Evolutionary conservation across 2,329 filamentous ascomycete genomes (phyloP), one percentile per base, ranked within the genome.

Genomic region (Fusarium buxicola): DNA sequence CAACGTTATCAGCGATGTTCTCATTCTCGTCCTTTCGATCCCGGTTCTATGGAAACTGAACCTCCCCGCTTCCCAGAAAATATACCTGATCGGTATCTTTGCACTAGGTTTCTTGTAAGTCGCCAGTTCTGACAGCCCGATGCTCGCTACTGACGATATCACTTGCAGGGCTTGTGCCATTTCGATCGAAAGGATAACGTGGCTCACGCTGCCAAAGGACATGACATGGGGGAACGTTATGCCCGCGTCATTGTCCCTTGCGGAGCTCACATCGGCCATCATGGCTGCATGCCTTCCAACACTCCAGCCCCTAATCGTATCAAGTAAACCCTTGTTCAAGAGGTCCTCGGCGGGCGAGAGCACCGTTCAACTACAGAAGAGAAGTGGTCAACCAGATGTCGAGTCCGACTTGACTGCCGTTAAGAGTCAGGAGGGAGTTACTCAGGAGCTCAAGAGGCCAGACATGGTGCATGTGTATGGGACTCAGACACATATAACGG

Each of bases 201-300:
- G 66, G 66, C 15, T 44, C 0, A 32, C 34, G 5, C 30, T 13
- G 0, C 30, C 41, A 9, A 21, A 35, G 1, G 38, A 35, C 5
- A 8, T 34, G 3, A 56, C 66, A 2, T 69, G 63, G 60, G 46
- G 55, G 10, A 65, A 54, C 5, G 60, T 65, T 4, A 30, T 28
- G 0, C 31, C 57, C 3, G 49, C 52, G 1, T 47, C 49, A 0
- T 69, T 57, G 66, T 68, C 63, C 0, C 58, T 69, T 1, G 55
- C 66, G 1, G 66, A 69, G 24, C 12, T 55, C 1, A 60, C 54
- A 8, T 60, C 66, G 0, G 60, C 63, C 3, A 32, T 69, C 7
- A 27, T 44, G 6, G 67, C 60, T 21, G 60, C 60, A 1, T 69
- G 66, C 1, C 43, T 69, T 3, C 66, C 66, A 4, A 68, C 65